Evolutionary conservation across 345 rosid genomes (phyloP), one percentile per base, ranked within the genome.

Genomic region (Cochlearia excelsa): DNA sequence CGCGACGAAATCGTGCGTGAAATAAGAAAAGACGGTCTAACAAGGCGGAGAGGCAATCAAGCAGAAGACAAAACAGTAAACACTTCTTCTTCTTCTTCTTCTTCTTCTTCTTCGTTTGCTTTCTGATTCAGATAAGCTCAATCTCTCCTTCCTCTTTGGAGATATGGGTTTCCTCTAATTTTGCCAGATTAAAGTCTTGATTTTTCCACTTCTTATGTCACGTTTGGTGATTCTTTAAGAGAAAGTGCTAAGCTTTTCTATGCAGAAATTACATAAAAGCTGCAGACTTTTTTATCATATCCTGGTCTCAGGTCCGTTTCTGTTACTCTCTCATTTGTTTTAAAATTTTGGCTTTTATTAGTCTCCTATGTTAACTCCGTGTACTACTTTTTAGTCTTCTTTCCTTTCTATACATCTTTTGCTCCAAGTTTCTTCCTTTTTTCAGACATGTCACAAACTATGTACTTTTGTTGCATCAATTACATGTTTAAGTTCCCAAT

Each of bases 31-130:
- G 49, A 53, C 1, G 61, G 52, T 27, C 28, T 28, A 69, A 49
- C 16, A n/a, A 28, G 51, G 53, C 4, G 23, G 42, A 62, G 42
- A 62, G 23, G 68, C 68, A 69, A 69, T 69, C 47, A 62, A 43
- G 59, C 3, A 48, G 23, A 47, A 62, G 68, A 28, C 68, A 16
- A 16, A 69, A 61, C 57, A 69, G 57, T 27, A 16, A 16, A 41
- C 67, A 54, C 57, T 47, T 31, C 35, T 2, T 37, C 40, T 37
- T 40, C 60, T 38, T 59, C 66, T 9, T 26, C 49, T n/a, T 1
- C 49, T 10, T 6, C 27, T 39, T 31, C 26, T 43, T 40, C 39
- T 16, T 5, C 34, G 33, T 11, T 53, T 30, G 51, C 52, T 61
- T 30, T 27, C 39, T 47, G 9, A 9, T 61, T 55, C 1, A 7